phyloP scores from a whole-genome alignment of 306 rosid genomes.

The Calophaca sinica region DNA sequence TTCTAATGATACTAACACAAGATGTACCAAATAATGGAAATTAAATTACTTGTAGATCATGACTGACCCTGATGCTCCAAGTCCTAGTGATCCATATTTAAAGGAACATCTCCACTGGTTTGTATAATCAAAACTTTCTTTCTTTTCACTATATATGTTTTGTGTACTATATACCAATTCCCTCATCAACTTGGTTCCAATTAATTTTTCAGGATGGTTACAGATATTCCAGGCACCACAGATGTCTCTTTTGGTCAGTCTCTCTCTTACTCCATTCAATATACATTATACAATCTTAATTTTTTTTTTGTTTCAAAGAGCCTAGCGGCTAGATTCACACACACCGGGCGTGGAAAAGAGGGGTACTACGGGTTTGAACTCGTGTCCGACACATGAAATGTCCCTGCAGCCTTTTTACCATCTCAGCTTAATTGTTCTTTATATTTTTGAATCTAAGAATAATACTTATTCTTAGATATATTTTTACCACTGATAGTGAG shows the following conservation, averaged over 20 bases:
- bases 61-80: conserved; percentile 98
- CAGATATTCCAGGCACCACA: conserved; percentile 94
- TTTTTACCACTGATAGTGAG: neutral
- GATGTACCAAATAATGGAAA: conserved; percentile 28
- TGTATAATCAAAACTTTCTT: conserved; percentile 40
- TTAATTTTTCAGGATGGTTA: conserved; percentile 73
- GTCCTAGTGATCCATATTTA: conserved; percentile 86
- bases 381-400: too few relatives aligned
- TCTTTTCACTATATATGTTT: neutral
- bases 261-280: neutral
- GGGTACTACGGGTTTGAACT: too few relatives aligned
- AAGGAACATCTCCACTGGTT: conserved; percentile 94
- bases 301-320: too few relatives aligned
- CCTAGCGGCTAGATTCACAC: too few relatives aligned
- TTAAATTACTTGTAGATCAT: conserved; percentile 60
- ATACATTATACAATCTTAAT: too few relatives aligned
- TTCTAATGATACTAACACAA: conserved; percentile 17
- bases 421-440: too few relatives aligned
- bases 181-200: conserved; percentile 18
- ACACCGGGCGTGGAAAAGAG: too few relatives aligned
- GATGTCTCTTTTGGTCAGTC: conserved; percentile 81
- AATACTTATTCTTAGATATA: conserved; percentile 11
- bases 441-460: too few relatives aligned
- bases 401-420: too few relatives aligned
- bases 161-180: neutral